Conservation (phyloP, 495 filamentous ascomycete species). For the Aspergillus taichungensis region DNA sequence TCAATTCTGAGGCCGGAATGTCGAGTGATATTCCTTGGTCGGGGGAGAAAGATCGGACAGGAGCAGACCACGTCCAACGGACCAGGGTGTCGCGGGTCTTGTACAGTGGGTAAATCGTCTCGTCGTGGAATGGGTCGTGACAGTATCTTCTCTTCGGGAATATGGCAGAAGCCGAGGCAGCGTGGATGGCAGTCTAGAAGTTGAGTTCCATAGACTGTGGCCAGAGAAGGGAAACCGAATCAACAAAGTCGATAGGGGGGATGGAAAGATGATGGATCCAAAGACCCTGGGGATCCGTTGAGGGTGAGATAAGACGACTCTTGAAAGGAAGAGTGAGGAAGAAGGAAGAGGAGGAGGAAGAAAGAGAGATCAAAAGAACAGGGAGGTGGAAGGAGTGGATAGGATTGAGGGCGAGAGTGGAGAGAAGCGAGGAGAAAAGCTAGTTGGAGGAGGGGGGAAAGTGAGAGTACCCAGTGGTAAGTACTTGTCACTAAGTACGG, state of each 20-base stretch:
- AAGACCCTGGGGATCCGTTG: conserved; percentile 1
- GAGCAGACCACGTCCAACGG: neutral
- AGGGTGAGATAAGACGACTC: conserved; percentile 10
- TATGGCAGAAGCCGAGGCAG: neutral
- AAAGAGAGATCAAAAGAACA: neutral
- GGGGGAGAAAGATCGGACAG: neutral
- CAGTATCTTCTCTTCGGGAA: neutral
- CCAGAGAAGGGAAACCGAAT: neutral
- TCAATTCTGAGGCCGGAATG: neutral
- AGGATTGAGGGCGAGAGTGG: neutral
- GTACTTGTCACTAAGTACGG: neutral
- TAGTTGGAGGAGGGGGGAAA: neutral
- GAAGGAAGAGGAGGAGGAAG: conserved; percentile 7
- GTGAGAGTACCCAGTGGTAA: neutral
- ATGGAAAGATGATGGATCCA: neutral
- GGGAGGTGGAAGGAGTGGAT: neutral
- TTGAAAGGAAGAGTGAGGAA: conserved; percentile 6
- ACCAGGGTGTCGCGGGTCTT: too few relatives aligned
- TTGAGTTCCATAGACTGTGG: conserved; percentile 8
- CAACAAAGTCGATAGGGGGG: neutral
- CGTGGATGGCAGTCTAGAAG: neutral
- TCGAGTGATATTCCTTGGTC: neutral
- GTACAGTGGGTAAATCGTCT: neutral
- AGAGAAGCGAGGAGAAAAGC: neutral
- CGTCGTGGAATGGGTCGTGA: neutral